phyloP scores from a whole-genome alignment of 2,329 filamentous ascomycete species.

The Alternaria sp. region DNA sequence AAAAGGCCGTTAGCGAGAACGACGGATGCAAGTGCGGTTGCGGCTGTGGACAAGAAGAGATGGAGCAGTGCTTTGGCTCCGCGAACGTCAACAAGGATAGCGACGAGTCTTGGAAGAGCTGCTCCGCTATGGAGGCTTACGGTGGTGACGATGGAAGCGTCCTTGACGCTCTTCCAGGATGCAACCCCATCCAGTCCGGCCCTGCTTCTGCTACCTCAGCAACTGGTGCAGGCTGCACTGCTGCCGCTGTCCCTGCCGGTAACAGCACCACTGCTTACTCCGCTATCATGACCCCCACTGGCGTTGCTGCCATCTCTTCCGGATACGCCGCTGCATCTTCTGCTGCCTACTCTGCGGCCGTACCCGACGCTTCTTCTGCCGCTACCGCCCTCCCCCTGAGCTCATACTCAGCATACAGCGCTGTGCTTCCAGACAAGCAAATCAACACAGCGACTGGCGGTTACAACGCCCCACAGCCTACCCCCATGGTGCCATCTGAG shows the following conservation, averaged over 20 bases:
- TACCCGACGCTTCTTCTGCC: not conserved
- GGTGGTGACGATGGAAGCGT: constrained; percentile 20
- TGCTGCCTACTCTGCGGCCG: not conserved
- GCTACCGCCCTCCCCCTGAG: constrained; percentile 11
- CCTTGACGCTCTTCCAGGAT: constrained; percentile 45
- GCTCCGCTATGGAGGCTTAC: constrained; percentile 29
- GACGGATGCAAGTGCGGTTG: constrained; percentile 49
- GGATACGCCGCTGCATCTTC: not conserved
- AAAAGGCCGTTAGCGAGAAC: constrained; percentile 40
- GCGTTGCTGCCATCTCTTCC: not conserved
- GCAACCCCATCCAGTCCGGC: constrained; percentile 48
- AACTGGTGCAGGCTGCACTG: constrained; percentile 36
- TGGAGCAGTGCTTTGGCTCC: constrained; percentile 47
- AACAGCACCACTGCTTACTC: constrained; percentile 6
- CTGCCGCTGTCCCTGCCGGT: constrained; percentile 16
- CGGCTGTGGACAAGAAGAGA: constrained; percentile 43
- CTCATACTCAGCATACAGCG: constrained; percentile 5
- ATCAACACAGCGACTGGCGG: not conserved
- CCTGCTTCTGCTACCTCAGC: constrained; percentile 38
- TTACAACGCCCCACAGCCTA: constrained; percentile 6
- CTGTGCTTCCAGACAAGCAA: constrained; percentile 23
- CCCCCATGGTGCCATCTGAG: constrained; percentile 1
- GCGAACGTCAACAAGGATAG: constrained; percentile 43
- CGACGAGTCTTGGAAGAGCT: constrained; percentile 36
- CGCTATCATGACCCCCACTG: constrained; percentile 3